Evolutionary conservation across 2,329 filamentous ascomycete genomes (phyloP), one percentile per base, ranked within the genome.

Genomic region (Fusarium sp.): DNA sequence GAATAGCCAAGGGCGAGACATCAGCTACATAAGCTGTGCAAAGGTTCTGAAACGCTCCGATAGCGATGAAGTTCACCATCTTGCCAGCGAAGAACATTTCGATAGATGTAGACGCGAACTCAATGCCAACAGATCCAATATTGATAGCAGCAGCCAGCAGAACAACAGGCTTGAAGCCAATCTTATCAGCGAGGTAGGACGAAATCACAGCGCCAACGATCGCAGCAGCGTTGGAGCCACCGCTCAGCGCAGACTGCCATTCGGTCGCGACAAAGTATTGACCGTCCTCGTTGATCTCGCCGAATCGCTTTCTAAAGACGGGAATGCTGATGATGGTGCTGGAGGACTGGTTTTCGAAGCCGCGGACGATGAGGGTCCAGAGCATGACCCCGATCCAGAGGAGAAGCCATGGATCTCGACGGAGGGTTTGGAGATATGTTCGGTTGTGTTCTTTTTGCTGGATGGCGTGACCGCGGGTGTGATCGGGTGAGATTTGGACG

Each of bases 21-120:
- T 81, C 79, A 27, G 73, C 72, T 17, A 81, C 74, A 29, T 80
- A 80, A 2, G 78, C 76, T 15, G 79, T 77, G 25, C 78, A 77
- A 0, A 80, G 73, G 6, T 78, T 79, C 36, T 76, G 76, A 18
- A 81, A 73, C 0, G 78, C 76, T 23, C 80, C 80, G 5, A 79
- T 70, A 4, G 74, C 74, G 9, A 76, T 25, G 11, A 75, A 75
- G 54, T 76, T 76, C 40, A 74, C 15, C 74, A 76, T 74, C 50
- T 76, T 76, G 49, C 74, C 74, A 3, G 57, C 71, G 4, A 76
- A 76, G 48, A 74, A 76, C 74, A 76, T 76, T 42, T 53, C 60
- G 13, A 75, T 69, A 0, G 75, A 77, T 0, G 72, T 77, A 5
- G 75, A 59, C 1, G 64, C 72, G 4, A 77, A 74, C 45, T 78